Conservation (phyloP, 2,329 filamentous ascomycete genomes). For the Tolypocladium nubicola region DNA sequence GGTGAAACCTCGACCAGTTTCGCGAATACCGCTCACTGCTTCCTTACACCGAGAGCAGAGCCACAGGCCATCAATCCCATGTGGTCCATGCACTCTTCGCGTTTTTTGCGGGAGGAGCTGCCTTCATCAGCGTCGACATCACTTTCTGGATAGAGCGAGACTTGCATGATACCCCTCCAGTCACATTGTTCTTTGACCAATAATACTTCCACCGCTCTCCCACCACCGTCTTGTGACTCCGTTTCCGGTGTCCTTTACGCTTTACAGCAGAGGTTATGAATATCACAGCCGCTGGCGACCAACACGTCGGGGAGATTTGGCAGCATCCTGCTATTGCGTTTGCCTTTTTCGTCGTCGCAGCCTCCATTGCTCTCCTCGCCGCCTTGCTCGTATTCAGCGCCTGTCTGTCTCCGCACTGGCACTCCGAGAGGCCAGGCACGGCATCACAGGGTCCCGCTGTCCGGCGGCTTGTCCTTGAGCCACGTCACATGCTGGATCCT, state of each 20-base stretch:
- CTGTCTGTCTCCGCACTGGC: not conserved
- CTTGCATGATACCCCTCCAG: not conserved
- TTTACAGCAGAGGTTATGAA: not conserved
- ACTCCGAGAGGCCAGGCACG: not conserved
- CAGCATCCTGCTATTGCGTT: conserved; percentile 2
- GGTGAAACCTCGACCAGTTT: not conserved
- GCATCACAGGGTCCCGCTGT: not conserved
- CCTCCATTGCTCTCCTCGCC: conserved; percentile 1
- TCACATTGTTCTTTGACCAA: not conserved
- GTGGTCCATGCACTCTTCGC: not conserved
- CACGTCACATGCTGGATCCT: not conserved
- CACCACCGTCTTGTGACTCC: not conserved
- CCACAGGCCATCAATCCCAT: not conserved
- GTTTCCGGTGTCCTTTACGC: not conserved
- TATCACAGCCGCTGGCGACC: not conserved
- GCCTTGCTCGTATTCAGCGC: not conserved
- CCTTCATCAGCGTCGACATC: not conserved
- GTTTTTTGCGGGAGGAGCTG: not conserved
- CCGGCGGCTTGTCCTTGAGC: not conserved
- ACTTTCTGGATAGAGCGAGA: conserved; percentile 1
- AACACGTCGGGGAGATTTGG: conserved; percentile 1
- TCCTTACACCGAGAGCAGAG: not conserved
- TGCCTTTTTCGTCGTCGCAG: conserved; percentile 1
- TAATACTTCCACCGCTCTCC: not conserved
- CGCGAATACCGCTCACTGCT: not conserved